Evolutionary conservation across 352 stramenopile species (phyloP).

Genomic region (Phytophthora constricta): DNA sequence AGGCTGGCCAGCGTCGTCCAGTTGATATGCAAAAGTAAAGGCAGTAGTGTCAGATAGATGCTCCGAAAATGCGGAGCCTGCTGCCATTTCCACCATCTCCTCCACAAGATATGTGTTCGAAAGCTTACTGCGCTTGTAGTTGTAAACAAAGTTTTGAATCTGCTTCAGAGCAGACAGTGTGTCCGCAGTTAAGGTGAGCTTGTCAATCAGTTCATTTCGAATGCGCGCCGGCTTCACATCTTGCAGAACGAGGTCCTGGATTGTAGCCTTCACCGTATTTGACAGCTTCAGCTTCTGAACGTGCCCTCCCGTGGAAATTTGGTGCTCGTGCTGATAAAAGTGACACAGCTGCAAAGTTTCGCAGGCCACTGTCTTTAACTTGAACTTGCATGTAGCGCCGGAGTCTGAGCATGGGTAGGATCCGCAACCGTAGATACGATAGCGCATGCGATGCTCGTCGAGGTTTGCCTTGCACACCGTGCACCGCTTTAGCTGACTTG

Average conservation of each 20-base stretch:
- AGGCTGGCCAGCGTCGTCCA: neutral
- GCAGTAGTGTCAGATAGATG: neutral
- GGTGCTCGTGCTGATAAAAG: neutral
- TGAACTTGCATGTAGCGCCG: neutral
- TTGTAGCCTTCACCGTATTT: neutral
- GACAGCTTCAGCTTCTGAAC: constrained; percentile 1
- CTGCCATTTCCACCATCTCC: neutral
- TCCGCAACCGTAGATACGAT: constrained; percentile 6
- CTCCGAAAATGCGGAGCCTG: neutral
- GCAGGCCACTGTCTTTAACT: constrained; percentile 3
- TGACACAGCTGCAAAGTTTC: constrained; percentile 2
- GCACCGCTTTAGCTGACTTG: constrained; percentile 3
- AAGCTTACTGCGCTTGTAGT: neutral
- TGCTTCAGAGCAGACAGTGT: neutral
- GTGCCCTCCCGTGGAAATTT: neutral
- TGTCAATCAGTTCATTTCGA: constrained; percentile 1
- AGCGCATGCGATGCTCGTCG: constrained; percentile 3
- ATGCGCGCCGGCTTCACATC: constrained; percentile 1
- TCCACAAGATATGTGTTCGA: neutral
- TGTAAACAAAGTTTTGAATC: constrained; percentile 5
- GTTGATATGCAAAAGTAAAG: neutral
- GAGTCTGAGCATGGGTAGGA: neutral
- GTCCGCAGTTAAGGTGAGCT: neutral
- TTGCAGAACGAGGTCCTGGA: constrained; percentile 5
- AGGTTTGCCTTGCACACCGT: neutral